A percentile compares a stretch with the other conserved stretches of the same genome.
Conservation (phyloP, 2,329 filamentous ascomycete genomes). For the Botryotinia convoluta region DNA sequence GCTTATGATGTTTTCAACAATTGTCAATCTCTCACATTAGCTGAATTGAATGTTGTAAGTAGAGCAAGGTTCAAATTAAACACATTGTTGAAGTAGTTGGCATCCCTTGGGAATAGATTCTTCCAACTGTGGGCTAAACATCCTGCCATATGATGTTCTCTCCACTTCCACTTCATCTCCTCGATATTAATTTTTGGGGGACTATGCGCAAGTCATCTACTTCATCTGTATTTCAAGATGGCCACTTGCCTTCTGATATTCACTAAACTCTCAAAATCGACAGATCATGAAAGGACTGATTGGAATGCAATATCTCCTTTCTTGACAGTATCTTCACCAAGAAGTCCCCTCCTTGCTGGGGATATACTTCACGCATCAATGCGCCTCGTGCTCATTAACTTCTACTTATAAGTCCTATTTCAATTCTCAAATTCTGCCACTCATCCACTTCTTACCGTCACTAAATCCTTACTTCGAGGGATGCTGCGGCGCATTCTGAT, state of each 20-base stretch:
- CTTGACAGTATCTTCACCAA: not conserved
- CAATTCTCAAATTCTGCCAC: not conserved
- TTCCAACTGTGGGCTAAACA: not conserved
- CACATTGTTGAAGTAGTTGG: not conserved
- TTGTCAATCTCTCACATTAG: not conserved
- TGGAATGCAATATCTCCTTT: not conserved
- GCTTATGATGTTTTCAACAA: not conserved
- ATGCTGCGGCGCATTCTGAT: not conserved
- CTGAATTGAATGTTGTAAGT: not conserved
- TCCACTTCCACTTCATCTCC: not conserved
- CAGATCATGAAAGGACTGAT: not conserved
- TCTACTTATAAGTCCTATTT: not conserved
- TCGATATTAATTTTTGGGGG: not conserved
- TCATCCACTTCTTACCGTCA: not conserved
- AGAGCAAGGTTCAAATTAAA: not conserved
- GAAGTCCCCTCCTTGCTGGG: not conserved
- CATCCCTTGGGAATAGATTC: not conserved
- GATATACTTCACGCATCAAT: not conserved
- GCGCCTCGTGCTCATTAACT: not conserved
- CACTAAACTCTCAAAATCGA: not conserved
- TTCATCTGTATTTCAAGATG: not conserved
- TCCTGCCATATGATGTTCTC: not conserved
- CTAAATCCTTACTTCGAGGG: not conserved
- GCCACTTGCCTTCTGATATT: not conserved
- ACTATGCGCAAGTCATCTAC: not conserved